These are phyloP conservation scores for Candida tetrigidarum DNA, from an alignment of 1,139 yeast genomes.

Conservation along the genomic window DNA sequence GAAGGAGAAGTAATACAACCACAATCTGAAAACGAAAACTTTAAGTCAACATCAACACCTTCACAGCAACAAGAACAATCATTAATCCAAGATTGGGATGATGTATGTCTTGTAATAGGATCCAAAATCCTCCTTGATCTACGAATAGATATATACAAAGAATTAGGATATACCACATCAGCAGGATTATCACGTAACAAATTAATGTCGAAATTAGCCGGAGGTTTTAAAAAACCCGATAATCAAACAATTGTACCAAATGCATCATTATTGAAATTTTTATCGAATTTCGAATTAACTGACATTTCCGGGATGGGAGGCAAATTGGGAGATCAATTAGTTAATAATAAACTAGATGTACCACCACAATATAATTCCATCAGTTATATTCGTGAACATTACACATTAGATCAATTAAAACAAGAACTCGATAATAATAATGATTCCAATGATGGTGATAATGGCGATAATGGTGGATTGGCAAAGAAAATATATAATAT, in stretches of 20 bases:
- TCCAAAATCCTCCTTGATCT: constrained; percentile 59
- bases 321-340: constrained; percentile 72
- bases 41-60: background rate
- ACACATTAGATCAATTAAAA: constrained; percentile 36
- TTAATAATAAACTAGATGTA: constrained; percentile 48
- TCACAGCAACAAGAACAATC: constrained; percentile 12
- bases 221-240: constrained; percentile 84
- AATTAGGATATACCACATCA: constrained; percentile 83
- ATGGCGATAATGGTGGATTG: constrained; percentile 19
- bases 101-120: constrained; percentile 68
- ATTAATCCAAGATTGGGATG: constrained; percentile 78
- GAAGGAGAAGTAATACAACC: constrained; percentile 30
- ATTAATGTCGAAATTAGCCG: constrained; percentile 85
- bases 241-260: constrained; percentile 77
- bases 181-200: constrained; percentile 85
- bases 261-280: constrained; percentile 50
- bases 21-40: constrained; percentile 21
- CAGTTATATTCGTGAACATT: constrained; percentile 51
- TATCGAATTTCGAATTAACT: constrained; percentile 62
- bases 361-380: constrained; percentile 47
- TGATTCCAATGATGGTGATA: constrained; percentile 17
- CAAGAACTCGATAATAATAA: constrained; percentile 42
- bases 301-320: constrained; percentile 96
- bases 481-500: constrained; percentile 58
- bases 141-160: constrained; percentile 53